phyloP scores from a whole-genome alignment of 352 stramenopile species.

The Phytophthora aleatoria region DNA sequence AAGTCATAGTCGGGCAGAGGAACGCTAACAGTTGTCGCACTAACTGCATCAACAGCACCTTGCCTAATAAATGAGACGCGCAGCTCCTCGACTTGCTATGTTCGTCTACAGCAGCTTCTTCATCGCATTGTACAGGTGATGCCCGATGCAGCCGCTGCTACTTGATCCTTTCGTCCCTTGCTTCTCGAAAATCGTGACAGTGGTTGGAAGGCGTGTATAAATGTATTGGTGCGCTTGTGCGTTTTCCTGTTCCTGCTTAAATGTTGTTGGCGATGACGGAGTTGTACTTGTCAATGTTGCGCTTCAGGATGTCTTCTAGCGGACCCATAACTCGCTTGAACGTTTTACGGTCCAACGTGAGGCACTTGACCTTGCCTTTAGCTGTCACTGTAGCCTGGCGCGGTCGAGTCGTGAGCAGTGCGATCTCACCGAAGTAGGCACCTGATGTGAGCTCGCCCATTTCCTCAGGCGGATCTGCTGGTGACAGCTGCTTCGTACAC shows the following conservation, averaged over 20 bases:
- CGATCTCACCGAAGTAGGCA: conserved; percentile 97
- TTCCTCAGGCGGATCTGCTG: conserved; percentile 66
- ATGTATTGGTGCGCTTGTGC: conserved; percentile 33
- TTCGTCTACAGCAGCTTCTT: conserved; percentile 1
- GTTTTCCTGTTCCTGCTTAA: conserved; percentile 50
- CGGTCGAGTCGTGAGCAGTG: conserved; percentile 93
- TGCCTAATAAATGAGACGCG: not conserved
- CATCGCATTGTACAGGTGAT: conserved; percentile 3
- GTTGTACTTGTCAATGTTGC: conserved; percentile 93
- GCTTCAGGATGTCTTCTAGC: conserved; percentile 91
- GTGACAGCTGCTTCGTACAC: conserved; percentile 85
- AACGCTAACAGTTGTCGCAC: conserved; percentile 17
- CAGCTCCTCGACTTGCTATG: not conserved
- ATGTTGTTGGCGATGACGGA: conserved; percentile 90
- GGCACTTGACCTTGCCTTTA: conserved; percentile 86
- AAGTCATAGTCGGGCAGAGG: conserved; percentile 20
- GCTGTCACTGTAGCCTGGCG: conserved; percentile 90
- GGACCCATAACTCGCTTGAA: conserved; percentile 93
- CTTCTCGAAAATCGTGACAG: conserved; percentile 22
- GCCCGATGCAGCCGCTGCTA: conserved; percentile 7
- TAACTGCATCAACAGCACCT: conserved; percentile 10
- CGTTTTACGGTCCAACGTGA: conserved; percentile 91
- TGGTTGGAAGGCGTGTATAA: conserved; percentile 33
- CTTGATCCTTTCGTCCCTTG: conserved; percentile 17
- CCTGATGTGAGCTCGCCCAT: conserved; percentile 91